Evolutionary conservation across 345 rosid species (phyloP), one percentile per base, ranked within the genome.

Genomic region (Eucalyptus guilfoylei): DNA sequence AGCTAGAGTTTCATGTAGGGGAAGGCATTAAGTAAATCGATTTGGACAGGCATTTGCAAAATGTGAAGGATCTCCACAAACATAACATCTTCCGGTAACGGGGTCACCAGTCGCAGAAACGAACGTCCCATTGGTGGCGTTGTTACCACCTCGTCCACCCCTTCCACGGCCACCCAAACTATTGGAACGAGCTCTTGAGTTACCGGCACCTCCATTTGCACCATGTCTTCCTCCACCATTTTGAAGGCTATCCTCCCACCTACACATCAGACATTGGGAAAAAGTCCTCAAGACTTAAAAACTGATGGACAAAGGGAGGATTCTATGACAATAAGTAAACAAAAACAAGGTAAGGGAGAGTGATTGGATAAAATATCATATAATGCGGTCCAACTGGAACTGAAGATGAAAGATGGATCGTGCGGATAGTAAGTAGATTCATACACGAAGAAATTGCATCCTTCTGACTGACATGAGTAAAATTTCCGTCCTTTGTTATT

Each of bases 51-150:
- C 95, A 87, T 95, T 95, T 32, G 98, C 99, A 58, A 98, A 96
- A 91, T 98, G 99, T 17, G 98, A 96, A 87, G 99, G 99, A 92
- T 98, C 99, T 80, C 98, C 98, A 89, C 99, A 97, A 55, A 91
- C 93, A 89, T 87, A 98, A 89, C 99, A 97, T 90, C 98, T 94
- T 72, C 96, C 95, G 67, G 96, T 93, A 40, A 95, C 76, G 13
- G 97, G 95, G 88, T 96, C 99, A 88, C 99, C 99, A 11, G 98
- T 98, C 34, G 96, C 99, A 21, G 98, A 95, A 9, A 96, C 97
- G 19, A 97, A 98, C 49, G 95, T 94, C 49, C 85, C 87, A 88
- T 90, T 94, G 88, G 90, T 86, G 87, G 86, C 89, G 81, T 55
- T 91, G 86, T 91, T 91, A 81, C 93, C 88, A 87, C 87, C 89